phyloP scores from a whole-genome alignment of 1,139 yeast genomes.

The Sugiyamaella novakii region DNA sequence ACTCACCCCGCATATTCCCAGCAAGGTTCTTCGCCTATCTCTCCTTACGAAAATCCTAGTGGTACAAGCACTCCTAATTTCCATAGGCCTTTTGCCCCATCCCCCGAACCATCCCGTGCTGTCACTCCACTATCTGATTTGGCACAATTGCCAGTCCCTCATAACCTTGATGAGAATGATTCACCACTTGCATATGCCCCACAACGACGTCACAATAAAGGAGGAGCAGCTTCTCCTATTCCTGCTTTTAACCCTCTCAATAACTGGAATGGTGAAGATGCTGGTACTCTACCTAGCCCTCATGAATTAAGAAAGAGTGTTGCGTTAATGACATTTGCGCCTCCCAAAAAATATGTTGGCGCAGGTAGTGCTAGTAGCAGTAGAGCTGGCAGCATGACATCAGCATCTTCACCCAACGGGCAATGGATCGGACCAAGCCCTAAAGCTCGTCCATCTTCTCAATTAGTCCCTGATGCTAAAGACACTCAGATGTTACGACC shows the following conservation, averaged over 20 bases:
- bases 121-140: constrained; percentile 33
- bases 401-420: constrained; percentile 12
- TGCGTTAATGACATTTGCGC: constrained; percentile 38
- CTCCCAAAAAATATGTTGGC: constrained; percentile 37
- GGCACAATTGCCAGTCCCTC: constrained; percentile 39
- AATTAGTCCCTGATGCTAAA: constrained; percentile 34
- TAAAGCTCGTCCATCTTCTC: constrained; percentile 24
- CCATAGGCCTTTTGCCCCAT: constrained; percentile 1
- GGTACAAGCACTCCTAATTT: not conserved
- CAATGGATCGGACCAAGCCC: constrained; percentile 7
- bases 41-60: constrained; percentile 2
- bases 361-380: constrained; percentile 19
- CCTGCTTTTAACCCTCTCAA: constrained; percentile 32
- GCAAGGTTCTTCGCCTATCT: constrained; percentile 3
- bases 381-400: constrained; percentile 24
- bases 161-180: constrained; percentile 37
- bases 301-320: constrained; percentile 38
- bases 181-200: constrained; percentile 39
- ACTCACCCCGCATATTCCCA: not conserved
- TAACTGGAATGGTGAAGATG: constrained; percentile 21
- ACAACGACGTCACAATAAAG: constrained; percentile 30
- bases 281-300: constrained; percentile 37
- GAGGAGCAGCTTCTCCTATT: constrained; percentile 25
- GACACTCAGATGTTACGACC: constrained; percentile 34
- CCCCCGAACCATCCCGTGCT: constrained; percentile 22